These are phyloP conservation scores for Phytophthora palmivora DNA, from an alignment of 352 stramenopile genomes.

Conservation along the genomic window DNA sequence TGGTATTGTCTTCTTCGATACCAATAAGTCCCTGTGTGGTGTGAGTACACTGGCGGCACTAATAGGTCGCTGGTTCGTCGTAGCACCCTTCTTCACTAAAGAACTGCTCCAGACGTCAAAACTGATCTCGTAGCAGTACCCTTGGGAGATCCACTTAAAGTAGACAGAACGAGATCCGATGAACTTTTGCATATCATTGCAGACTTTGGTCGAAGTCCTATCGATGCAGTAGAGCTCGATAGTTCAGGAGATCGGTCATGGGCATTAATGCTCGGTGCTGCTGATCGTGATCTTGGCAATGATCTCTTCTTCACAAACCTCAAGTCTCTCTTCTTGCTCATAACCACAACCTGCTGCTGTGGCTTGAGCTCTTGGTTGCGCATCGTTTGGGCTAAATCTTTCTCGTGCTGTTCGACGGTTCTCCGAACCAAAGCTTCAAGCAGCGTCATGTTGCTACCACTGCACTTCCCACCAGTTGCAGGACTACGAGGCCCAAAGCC, in stretches of 20 bases:
- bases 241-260: conserved; percentile 3
- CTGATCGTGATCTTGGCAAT: conserved; percentile 24
- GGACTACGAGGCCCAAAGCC: conserved; percentile 24
- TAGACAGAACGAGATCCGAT: conserved; percentile 35
- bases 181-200: conserved; percentile 57
- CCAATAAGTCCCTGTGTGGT: conserved; percentile 16
- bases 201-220: conserved; percentile 48
- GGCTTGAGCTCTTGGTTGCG: conserved; percentile 27
- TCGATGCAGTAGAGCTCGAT: conserved; percentile 1
- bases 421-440: conserved; percentile 27
- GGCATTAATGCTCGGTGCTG: conserved; percentile 27
- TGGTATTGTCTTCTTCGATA: conserved; percentile 5
- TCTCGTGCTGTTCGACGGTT: conserved; percentile 27
- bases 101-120: not conserved
- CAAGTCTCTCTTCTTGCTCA: conserved; percentile 48
- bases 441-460: conserved; percentile 11
- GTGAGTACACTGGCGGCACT: conserved; percentile 41
- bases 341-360: conserved; percentile 46
- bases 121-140: not conserved
- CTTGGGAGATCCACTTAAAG: not conserved
- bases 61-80: conserved; percentile 33
- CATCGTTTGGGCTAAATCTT: conserved; percentile 21
- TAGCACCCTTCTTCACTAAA: conserved; percentile 6
- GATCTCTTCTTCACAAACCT: conserved; percentile 38
- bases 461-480: conserved; percentile 18